phyloP scores from a whole-genome alignment of 2,329 filamentous ascomycete species.

The Coleophoma eucalyptorum region DNA sequence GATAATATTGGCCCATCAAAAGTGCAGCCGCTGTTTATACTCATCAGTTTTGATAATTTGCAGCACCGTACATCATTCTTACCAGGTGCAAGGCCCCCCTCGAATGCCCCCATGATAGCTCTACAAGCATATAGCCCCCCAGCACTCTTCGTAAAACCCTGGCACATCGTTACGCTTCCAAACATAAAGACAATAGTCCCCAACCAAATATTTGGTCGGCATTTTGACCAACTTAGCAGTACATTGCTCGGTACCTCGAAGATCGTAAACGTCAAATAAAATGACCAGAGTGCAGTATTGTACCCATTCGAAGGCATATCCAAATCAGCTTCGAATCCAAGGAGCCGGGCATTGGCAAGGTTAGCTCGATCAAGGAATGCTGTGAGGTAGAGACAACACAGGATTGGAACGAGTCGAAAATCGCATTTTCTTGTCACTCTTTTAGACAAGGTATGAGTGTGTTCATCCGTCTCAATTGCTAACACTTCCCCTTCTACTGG shows the following conservation, averaged over 20 bases:
- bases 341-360: neutral
- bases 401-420: neutral
- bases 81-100: neutral
- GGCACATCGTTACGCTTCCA: neutral
- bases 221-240: neutral
- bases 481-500: too few relatives aligned
- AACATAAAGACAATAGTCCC: neutral
- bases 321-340: neutral
- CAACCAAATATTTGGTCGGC: neutral
- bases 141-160: neutral
- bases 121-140: neutral
- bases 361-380: neutral
- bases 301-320: neutral
- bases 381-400: neutral
- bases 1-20: conserved; percentile 1
- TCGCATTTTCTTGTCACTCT: conserved; percentile 2
- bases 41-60: neutral
- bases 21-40: neutral
- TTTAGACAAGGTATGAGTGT: too few relatives aligned
- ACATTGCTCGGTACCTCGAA: neutral
- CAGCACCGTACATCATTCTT: neutral
- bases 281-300: neutral
- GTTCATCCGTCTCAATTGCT: too few relatives aligned
- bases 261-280: neutral
- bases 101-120: neutral